phyloP scores from a whole-genome alignment of 2,329 filamentous ascomycete genomes.

The Rutstroemia sp. region DNA sequence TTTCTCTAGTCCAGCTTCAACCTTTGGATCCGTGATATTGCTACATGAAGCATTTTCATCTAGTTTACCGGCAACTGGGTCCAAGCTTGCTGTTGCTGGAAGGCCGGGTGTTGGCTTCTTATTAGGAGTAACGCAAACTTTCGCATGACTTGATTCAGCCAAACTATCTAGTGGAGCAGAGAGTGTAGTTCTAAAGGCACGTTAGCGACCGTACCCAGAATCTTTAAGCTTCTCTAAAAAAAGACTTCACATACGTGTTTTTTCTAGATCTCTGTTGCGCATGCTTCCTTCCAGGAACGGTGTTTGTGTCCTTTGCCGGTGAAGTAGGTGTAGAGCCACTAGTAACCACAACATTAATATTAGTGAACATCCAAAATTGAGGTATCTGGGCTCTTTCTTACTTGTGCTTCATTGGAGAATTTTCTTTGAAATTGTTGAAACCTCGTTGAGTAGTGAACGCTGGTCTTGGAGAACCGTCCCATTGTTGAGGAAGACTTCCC shows the following conservation, averaged over 20 bases:
- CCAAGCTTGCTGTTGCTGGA: no score
- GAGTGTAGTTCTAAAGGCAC: neutral
- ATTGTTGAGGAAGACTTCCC: neutral
- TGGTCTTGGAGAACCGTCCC: neutral
- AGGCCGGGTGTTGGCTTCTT: no score
- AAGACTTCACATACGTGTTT: constrained; percentile 8
- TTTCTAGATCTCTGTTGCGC: constrained; percentile 6
- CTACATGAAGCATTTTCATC: no score
- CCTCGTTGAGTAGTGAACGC: neutral
- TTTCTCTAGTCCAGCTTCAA: no score
- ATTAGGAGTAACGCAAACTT: neutral
- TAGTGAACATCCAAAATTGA: neutral
- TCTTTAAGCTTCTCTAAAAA: neutral
- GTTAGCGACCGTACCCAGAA: neutral
- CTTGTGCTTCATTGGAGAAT: neutral
- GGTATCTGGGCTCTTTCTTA: neutral
- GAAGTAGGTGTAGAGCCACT: neutral
- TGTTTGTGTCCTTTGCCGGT: neutral
- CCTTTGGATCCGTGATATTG: no score
- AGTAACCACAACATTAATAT: neutral
- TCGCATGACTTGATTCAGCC: neutral
- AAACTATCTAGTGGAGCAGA: constrained; percentile 2
- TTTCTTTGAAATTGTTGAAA: constrained; percentile 1
- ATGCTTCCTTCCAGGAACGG: neutral
- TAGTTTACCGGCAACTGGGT: no score